phyloP scores from a whole-genome alignment of 164 flowering plant genomes.

The Liquidambar formosana region DNA sequence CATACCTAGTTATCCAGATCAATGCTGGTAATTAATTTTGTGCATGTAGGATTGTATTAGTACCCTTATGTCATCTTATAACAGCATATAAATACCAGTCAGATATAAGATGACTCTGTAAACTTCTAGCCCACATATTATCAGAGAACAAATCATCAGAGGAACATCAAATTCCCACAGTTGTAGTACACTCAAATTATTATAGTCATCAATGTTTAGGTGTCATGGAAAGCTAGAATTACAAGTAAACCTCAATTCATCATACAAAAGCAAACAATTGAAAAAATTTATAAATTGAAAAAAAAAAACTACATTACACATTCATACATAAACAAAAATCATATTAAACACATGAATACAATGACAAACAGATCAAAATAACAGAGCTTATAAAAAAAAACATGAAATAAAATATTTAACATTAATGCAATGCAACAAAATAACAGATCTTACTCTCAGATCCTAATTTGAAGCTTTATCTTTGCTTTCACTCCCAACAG shows the following conservation, averaged over 20 bases:
- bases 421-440: background rate
- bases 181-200: background rate
- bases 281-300: no score
- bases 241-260: background rate
- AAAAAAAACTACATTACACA: no score
- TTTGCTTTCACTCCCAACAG: conserved; percentile 49
- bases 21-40: background rate
- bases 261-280: no score
- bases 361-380: background rate
- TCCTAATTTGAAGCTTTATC: conserved; percentile 45
- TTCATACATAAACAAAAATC: no score
- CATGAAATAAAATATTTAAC: background rate
- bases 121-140: background rate
- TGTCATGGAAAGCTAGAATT: background rate
- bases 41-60: background rate
- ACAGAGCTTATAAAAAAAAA: background rate
- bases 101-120: background rate
- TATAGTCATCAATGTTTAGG: background rate
- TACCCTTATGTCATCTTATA: background rate
- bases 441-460: conserved; percentile 11
- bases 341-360: no score
- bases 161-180: background rate
- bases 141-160: background rate
- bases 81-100: background rate
- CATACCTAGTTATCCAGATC: background rate